These are phyloP conservation scores for Haplosporangium gracile DNA, from an alignment of 192 early-diverging fungal genomes.

Conservation along the genomic window DNA sequence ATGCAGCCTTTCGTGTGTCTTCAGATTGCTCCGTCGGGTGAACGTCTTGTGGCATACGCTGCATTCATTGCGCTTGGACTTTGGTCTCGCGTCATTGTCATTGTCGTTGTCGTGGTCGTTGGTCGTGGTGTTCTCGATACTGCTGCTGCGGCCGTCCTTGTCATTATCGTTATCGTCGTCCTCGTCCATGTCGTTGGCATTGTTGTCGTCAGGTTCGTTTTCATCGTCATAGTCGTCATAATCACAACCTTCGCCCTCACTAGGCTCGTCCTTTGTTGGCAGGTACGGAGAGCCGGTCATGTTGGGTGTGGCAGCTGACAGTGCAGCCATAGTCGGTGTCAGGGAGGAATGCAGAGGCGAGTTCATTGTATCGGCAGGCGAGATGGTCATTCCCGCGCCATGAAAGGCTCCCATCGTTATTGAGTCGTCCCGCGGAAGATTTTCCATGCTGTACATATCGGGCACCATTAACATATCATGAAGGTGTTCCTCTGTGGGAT, in stretches of 20 bases:
- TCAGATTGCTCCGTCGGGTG: not conserved
- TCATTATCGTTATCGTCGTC: not conserved
- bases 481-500: slow-evolving; percentile 2
- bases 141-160: not conserved
- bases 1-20: not conserved
- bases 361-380: not conserved
- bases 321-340: not conserved
- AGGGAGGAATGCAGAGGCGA: not conserved
- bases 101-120: not conserved
- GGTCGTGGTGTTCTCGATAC: not conserved
- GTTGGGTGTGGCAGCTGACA: not conserved
- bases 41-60: not conserved
- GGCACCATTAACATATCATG: not conserved
- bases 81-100: not conserved
- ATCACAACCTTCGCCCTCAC: not conserved
- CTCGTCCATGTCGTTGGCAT: not conserved
- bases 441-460: not conserved
- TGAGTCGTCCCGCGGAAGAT: not conserved
- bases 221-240: not conserved
- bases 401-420: not conserved
- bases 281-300: not conserved
- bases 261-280: not conserved
- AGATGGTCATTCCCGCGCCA: not conserved
- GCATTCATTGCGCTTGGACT: not conserved
- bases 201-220: not conserved